A percentile compares a stretch with the other conserved stretches of the same genome.
phyloP scores from a whole-genome alignment of 129 eudicot species.

The Mikania micrantha region DNA sequence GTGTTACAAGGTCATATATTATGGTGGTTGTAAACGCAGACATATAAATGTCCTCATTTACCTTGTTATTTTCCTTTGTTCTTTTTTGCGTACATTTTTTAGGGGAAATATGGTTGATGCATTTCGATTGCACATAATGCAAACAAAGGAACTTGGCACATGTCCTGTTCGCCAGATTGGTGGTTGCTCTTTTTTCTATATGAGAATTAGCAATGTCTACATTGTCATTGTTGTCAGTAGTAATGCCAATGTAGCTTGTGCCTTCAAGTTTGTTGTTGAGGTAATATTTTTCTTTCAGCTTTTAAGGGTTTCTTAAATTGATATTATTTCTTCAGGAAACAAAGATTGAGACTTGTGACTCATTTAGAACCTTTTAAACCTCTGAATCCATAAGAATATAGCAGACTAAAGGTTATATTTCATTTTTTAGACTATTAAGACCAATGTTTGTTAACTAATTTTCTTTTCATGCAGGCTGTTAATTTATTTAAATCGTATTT shows the following conservation, averaged over 20 bases:
- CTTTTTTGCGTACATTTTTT: slow-evolving; percentile 7
- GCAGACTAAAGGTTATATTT: neutral
- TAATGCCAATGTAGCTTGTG: slow-evolving; percentile 97
- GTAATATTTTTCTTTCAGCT: slow-evolving; percentile 22
- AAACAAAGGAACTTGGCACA: slow-evolving; percentile 95
- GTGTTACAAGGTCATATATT: neutral
- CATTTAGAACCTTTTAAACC: neutral
- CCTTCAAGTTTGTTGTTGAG: slow-evolving; percentile 98
- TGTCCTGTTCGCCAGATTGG: slow-evolving; percentile 98
- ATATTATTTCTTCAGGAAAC: neutral
- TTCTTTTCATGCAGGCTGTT: slow-evolving; percentile 64
- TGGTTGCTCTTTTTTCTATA: slow-evolving; percentile 95
- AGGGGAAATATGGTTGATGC: slow-evolving; percentile 99
- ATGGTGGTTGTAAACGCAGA: neutral
- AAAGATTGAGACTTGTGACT: neutral
- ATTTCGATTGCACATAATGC: slow-evolving; percentile 93
- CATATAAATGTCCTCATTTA: neutral
- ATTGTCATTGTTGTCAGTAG: slow-evolving; percentile 97
- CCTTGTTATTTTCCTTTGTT: neutral
- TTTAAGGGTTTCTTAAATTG: neutral
- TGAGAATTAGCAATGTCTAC: slow-evolving; percentile 98
- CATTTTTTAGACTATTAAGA: neutral
- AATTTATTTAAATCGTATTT: slow-evolving; percentile 86
- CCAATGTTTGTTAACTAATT: neutral
- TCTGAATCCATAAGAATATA: neutral